A percentile compares a stretch with the other conserved stretches of the same genome.
phyloP scores from a whole-genome alignment of 768 basidiomycete genomes.

The Krasilnikovozyma curviuscula region DNA sequence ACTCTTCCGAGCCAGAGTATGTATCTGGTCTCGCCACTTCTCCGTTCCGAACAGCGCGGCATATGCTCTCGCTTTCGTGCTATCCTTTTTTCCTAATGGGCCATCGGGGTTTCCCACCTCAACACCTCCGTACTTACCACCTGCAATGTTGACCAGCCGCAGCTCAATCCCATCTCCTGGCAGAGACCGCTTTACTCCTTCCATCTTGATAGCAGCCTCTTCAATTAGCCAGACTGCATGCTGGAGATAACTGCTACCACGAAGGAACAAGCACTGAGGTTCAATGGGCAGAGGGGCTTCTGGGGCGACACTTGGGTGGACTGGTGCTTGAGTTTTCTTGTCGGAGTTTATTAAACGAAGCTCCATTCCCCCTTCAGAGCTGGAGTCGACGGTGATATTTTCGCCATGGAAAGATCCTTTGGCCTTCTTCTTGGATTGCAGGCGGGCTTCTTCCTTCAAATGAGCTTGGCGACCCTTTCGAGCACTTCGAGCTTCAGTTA shows the following conservation, averaged over 20 bases:
- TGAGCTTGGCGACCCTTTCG: constrained; percentile 48
- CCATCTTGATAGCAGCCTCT: constrained; percentile 46
- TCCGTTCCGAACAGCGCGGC: constrained; percentile 38
- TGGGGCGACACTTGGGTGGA: constrained; percentile 55
- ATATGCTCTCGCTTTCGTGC: constrained; percentile 47
- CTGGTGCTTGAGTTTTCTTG: no score
- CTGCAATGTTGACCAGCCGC: constrained; percentile 52
- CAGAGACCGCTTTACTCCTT: constrained; percentile 43
- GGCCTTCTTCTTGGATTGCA: constrained; percentile 39
- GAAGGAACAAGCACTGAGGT: constrained; percentile 60
- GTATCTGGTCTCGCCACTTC: constrained; percentile 42
- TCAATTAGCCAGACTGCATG: constrained; percentile 61
- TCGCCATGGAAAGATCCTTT: not conserved
- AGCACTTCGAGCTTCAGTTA: constrained; percentile 52
- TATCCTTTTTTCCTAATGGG: constrained; percentile 42
- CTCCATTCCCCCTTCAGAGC: not conserved
- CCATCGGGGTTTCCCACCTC: constrained; percentile 57
- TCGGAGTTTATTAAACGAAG: not conserved
- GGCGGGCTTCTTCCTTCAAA: constrained; percentile 28
- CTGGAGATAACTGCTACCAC: constrained; percentile 65
- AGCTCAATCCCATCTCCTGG: constrained; percentile 51
- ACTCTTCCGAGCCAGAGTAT: constrained; percentile 45
- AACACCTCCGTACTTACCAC: constrained; percentile 62
- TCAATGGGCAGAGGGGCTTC: constrained; percentile 75
- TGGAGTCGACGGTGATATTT: not conserved